phyloP scores from a whole-genome alignment of 768 basidiomycete genomes.

The Coprinellus micaceus region DNA sequence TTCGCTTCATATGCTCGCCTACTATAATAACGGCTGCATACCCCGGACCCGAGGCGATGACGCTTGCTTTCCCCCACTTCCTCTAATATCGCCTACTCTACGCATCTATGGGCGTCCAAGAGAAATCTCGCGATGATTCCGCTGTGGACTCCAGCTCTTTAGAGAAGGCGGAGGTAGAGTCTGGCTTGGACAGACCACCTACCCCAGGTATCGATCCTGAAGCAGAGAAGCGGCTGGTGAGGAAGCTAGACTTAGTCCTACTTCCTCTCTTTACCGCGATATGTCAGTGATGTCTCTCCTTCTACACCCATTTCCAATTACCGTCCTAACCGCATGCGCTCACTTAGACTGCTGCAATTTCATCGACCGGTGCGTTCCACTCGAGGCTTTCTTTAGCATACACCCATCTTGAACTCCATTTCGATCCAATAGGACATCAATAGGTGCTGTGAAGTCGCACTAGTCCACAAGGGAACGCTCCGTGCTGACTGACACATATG shows the following conservation, averaged over 20 bases:
- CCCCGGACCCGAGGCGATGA: too few relatives aligned
- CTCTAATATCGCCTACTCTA: too few relatives aligned
- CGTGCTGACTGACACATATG: too few relatives aligned
- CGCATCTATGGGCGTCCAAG: too few relatives aligned
- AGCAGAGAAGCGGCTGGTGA: conserved; percentile 30
- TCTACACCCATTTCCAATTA: neutral
- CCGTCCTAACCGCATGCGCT: neutral
- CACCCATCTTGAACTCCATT: neutral
- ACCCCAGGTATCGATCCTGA: conserved; percentile 25
- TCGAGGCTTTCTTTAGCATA: neutral
- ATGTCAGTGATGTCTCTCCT: conserved; percentile 25
- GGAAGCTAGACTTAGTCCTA: conserved; percentile 33
- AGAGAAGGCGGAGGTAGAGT: neutral
- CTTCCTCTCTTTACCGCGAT: conserved; percentile 37
- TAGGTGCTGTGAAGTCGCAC: too few relatives aligned
- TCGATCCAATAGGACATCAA: conserved; percentile 10
- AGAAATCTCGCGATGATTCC: too few relatives aligned
- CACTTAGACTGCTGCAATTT: conserved; percentile 33
- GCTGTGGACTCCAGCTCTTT: neutral
- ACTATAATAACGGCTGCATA: too few relatives aligned
- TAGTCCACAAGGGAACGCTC: too few relatives aligned
- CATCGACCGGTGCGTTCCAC: conserved; percentile 27
- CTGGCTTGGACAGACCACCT: neutral
- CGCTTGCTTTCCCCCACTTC: too few relatives aligned
- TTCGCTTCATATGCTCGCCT: too few relatives aligned